These are phyloP conservation scores for Elaeagnus macrophylla DNA, from an alignment of 306 rosid species.

Conservation along the genomic window DNA sequence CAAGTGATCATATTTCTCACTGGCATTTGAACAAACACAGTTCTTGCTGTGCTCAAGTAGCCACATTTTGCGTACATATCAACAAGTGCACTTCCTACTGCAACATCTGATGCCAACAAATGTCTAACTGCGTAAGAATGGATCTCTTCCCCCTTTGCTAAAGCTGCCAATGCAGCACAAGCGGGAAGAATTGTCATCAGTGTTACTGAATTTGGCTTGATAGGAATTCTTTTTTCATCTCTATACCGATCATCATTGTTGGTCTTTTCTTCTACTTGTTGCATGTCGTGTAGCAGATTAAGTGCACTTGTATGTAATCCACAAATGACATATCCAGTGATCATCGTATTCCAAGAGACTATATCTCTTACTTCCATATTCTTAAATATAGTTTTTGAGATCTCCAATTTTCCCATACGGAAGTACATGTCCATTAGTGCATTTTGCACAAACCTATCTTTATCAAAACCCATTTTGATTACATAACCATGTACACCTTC, in stretches of 20 bases:
- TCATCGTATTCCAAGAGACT: slow-evolving; percentile 83
- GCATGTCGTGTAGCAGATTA: slow-evolving; percentile 51
- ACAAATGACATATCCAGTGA: slow-evolving; percentile 62
- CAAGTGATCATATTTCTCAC: slow-evolving; percentile 62
- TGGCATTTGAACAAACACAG: slow-evolving; percentile 60
- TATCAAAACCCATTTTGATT: slow-evolving; percentile 46
- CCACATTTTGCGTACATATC: slow-evolving; percentile 96
- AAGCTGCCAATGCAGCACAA: slow-evolving; percentile 61
- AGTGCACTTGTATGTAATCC: slow-evolving; percentile 55
- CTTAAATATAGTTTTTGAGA: slow-evolving; percentile 46
- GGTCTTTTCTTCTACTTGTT: slow-evolving; percentile 17
- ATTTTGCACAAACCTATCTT: slow-evolving; percentile 64
- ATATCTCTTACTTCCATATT: slow-evolving; percentile 43
- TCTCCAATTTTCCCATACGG: slow-evolving; percentile 46
- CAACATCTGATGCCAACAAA: slow-evolving; percentile 50
- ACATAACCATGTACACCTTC: slow-evolving; percentile 64
- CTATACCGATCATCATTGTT: slow-evolving; percentile 14
- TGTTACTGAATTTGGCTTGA: slow-evolving; percentile 70
- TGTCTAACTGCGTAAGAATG: slow-evolving; percentile 68
- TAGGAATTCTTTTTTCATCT: slow-evolving; percentile 24
- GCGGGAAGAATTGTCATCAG: slow-evolving; percentile 78
- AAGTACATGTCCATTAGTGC: slow-evolving; percentile 84
- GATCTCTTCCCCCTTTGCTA: slow-evolving; percentile 70
- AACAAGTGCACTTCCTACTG: slow-evolving; percentile 71
- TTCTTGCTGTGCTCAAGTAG: slow-evolving; percentile 47